Evolutionary conservation across 2,329 filamentous ascomycete genomes (phyloP).

Genomic region (Ustilaginoidea virens): DNA sequence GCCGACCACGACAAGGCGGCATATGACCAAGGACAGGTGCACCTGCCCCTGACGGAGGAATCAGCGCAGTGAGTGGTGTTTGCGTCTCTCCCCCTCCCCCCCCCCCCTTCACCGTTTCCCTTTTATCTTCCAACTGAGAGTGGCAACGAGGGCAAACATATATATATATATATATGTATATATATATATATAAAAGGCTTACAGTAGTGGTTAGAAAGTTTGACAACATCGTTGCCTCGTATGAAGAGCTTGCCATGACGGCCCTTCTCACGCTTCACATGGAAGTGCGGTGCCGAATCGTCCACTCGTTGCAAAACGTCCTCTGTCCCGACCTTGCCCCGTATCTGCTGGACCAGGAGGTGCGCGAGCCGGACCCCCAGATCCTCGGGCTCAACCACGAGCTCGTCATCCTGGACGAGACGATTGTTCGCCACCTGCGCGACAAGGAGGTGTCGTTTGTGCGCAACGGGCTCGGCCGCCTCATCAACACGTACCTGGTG

Average conservation of each 20-base stretch:
- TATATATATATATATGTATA: too few relatives aligned
- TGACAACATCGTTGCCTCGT: constrained; percentile 71
- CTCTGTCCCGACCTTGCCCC: constrained; percentile 45
- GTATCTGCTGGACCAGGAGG: constrained; percentile 53
- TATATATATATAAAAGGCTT: too few relatives aligned
- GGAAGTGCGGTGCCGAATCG: constrained; percentile 72
- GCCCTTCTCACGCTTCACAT: constrained; percentile 77
- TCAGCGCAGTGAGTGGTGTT: constrained; percentile 63
- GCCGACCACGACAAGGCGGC: constrained; percentile 43
- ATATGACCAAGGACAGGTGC: constrained; percentile 52
- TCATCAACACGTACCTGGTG: constrained; percentile 70
- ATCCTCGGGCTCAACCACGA: constrained; percentile 75
- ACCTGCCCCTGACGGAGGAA: constrained; percentile 76
- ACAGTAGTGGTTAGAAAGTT: too few relatives aligned
- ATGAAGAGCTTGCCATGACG: constrained; percentile 63
- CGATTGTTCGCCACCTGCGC: constrained; percentile 57
- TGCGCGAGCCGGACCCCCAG: constrained; percentile 61
- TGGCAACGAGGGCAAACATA: too few relatives aligned
- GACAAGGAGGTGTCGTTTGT: constrained; percentile 59
- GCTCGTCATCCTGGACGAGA: constrained; percentile 78
- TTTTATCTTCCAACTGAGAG: neutral
- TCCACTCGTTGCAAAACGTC: constrained; percentile 57
- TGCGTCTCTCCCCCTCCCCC: too few relatives aligned
- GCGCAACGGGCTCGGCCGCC: constrained; percentile 55
- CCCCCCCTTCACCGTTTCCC: neutral